Percentiles rank a stretch among this genome's conserved stretches.
Evolutionary conservation across 192 early-diverging fungal genomes (phyloP).

Genomic region (Linnemannia schmuckeri): DNA sequence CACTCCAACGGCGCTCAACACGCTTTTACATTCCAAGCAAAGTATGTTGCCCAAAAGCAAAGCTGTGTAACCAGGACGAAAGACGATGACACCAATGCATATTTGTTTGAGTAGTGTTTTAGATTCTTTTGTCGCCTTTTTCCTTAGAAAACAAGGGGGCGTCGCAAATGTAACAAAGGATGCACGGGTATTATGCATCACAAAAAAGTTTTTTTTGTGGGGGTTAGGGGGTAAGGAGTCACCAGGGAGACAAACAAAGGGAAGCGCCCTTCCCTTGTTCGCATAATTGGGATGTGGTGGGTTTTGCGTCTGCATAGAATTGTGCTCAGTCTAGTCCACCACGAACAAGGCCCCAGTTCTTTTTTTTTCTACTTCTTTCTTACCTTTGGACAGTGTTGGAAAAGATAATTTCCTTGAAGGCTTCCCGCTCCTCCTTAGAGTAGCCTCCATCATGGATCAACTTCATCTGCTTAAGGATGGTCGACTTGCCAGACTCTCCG

Average conservation of each 20-base stretch:
- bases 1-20: not conserved
- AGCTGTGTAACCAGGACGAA: not conserved
- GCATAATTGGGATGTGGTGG: not conserved
- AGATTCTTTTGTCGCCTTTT: not conserved
- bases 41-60: not conserved
- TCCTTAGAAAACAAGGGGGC: not conserved
- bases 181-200: slow-evolving; percentile 5
- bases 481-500: slow-evolving; percentile 97
- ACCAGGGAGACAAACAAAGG: not conserved
- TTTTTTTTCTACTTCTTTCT: not conserved
- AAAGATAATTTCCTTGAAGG: slow-evolving; percentile 97
- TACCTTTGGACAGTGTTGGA: slow-evolving; percentile 92
- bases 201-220: not conserved
- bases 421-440: slow-evolving; percentile 88
- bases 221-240: slow-evolving; percentile 3
- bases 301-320: not conserved
- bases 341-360: not conserved
- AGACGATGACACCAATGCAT: not conserved
- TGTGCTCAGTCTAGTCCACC: not conserved
- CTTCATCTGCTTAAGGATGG: slow-evolving; percentile 99
- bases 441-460: slow-evolving; percentile 97
- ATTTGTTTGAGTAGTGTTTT: not conserved
- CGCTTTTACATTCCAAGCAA: not conserved
- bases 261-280: not conserved
- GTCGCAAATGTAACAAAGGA: not conserved